phyloP scores from a whole-genome alignment of 1,139 yeast species.

The Taiozyma sp. region DNA sequence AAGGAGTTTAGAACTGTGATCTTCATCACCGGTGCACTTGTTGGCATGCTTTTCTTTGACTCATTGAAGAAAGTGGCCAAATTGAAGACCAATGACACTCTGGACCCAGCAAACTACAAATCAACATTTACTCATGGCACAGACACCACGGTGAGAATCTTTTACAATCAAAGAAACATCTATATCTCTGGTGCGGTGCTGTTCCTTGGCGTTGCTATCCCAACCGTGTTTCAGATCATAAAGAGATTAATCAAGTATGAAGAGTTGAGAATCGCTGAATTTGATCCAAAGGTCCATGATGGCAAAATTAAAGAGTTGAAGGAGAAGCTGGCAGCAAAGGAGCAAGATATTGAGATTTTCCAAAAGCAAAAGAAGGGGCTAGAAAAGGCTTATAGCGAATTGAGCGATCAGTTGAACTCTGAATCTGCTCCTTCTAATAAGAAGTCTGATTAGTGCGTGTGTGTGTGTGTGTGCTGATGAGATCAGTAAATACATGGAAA shows the following conservation, averaged over 20 bases:
- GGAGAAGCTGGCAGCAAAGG: conserved; percentile 33
- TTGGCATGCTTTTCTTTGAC: conserved; percentile 55
- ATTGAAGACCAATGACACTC: conserved; percentile 16
- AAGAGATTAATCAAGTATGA: conserved; percentile 57
- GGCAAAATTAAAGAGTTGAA: conserved; percentile 40
- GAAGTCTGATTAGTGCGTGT: conserved; percentile 10
- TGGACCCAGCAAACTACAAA: conserved; percentile 17
- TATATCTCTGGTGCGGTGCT: conserved; percentile 69
- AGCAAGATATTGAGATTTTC: conserved; percentile 44
- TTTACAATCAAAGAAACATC: conserved; percentile 67
- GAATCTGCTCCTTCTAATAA: conserved; percentile 7
- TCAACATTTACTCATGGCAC: conserved; percentile 22
- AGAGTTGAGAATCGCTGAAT: conserved; percentile 26
- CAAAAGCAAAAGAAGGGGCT: conserved; percentile 51
- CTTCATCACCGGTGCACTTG: conserved; percentile 40
- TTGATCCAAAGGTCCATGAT: conserved; percentile 26
- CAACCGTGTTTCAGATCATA: conserved; percentile 52
- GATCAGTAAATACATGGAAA: not conserved
- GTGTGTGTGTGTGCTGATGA: not conserved
- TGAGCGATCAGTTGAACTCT: conserved; percentile 26
- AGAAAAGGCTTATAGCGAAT: conserved; percentile 48
- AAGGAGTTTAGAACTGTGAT: conserved; percentile 47
- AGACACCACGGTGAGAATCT: conserved; percentile 36
- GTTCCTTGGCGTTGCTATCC: conserved; percentile 54
- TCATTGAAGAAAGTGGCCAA: conserved; percentile 29